Base-by-base conservation (phyloP, 2,329 filamentous ascomycete genomes). In the Colletotrichum tamarilloi region DNA sequence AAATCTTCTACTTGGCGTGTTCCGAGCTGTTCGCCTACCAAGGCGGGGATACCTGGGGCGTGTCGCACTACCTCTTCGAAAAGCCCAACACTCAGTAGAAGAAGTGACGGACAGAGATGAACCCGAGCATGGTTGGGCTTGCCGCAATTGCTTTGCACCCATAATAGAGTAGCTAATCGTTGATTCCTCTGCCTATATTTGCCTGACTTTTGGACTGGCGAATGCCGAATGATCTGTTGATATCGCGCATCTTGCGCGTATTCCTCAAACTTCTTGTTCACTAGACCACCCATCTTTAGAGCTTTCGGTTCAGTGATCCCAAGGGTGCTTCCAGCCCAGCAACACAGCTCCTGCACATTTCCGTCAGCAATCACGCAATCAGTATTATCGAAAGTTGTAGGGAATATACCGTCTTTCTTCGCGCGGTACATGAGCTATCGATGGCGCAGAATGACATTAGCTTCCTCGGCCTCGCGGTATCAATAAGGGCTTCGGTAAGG, bases 321-420 rank as follows among this genome's bases (percentile, higher is more conserved):
- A 98, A 77, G 95, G 97, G 85, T 98, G 97, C 87, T 95, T 98
- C 93, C 92, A 95, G 82, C 97, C 97, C 79, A 99, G 83, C 76
- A 98, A 87, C 67, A 92, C 96, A 28, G 96, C 89, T 68, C 90
- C 90, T 92, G 75, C 38, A 67, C 55, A 46, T 12, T 26, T n/a
- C 55, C 16, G 32, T 68, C 55, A 67, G 59, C 26, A 52, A 49
- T 35, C 19, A 5, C 53, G 28, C 8, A 56, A 12, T 14, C 24
- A 24, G 9, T 68, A 64, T 38, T 2, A 6, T 30, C 26, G 16
- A 56, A 38, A 28, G 60, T 62, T 42, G 30, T 19, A 52, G 52
- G 57, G 53, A 62, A 46, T 82, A 77, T 86, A 92, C 95, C 95
- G 80, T 99, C 97, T 87, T 98, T 93, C 91, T 96, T 97, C 79